Evolutionary conservation across 768 basidiomycete genomes (phyloP).

Genomic region (Scleroderma citrinum): DNA sequence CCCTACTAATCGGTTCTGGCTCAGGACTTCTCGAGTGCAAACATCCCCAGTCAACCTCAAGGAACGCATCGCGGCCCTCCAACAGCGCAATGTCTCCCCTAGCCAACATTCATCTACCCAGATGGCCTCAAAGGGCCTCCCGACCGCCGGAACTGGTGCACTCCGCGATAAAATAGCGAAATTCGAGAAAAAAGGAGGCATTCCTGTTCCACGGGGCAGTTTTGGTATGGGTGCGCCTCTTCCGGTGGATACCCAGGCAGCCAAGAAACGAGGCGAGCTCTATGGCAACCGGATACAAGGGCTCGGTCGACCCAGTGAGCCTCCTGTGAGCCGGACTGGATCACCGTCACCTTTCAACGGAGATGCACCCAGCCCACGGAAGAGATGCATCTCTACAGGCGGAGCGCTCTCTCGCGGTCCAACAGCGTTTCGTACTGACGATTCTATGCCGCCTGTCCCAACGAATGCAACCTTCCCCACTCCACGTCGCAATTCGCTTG

Average conservation of each 20-base stretch:
- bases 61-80: slow-evolving; percentile 78
- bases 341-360: slow-evolving; percentile 13
- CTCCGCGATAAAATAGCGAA: slow-evolving; percentile 70
- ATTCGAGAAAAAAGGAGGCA: slow-evolving; percentile 73
- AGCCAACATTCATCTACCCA: slow-evolving; percentile 29
- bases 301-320: slow-evolving; percentile 19
- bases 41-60: slow-evolving; percentile 51
- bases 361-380: slow-evolving; percentile 18
- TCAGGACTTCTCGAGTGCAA: slow-evolving; percentile 19
- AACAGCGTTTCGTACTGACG: slow-evolving; percentile 10
- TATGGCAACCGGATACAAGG: slow-evolving; percentile 65
- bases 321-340: slow-evolving; percentile 12
- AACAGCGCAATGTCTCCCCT: slow-evolving; percentile 43
- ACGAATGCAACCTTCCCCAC: neutral
- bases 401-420: slow-evolving; percentile 11
- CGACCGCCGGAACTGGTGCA: slow-evolving; percentile 23
- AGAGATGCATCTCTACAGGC: slow-evolving; percentile 27
- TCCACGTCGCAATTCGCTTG: slow-evolving; percentile 26
- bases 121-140: slow-evolving; percentile 25
- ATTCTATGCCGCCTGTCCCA: slow-evolving; percentile 23
- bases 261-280: slow-evolving; percentile 55
- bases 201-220: slow-evolving; percentile 69
- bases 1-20: slow-evolving; percentile 12
- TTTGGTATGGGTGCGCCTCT: slow-evolving; percentile 66
- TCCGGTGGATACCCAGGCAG: slow-evolving; percentile 38